phyloP scores from a whole-genome alignment of 1,284 basidiomycete species.

The Ceratobasidium sp. region DNA sequence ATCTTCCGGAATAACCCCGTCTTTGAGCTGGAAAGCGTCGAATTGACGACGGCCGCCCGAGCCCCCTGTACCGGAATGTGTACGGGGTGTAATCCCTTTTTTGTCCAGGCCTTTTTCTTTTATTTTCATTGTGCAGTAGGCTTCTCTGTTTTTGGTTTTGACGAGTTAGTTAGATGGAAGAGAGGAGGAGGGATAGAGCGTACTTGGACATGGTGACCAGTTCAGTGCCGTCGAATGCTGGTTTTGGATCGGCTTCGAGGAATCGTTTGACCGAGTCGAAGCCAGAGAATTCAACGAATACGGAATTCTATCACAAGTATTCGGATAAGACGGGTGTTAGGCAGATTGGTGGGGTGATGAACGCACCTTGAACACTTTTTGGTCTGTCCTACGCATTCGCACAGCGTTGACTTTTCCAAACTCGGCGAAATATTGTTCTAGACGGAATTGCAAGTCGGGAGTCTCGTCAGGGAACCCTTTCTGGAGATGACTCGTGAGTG shows the following conservation, averaged over 20 bases:
- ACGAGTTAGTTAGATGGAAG: conserved; percentile 1
- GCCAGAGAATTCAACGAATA: conserved; percentile 92
- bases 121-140: conserved; percentile 97
- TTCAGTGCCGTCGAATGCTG: conserved; percentile 80
- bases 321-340: neutral
- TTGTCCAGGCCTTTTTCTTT: conserved; percentile 88
- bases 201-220: conserved; percentile 91
- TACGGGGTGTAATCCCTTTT: conserved; percentile 67
- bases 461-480: conserved; percentile 92
- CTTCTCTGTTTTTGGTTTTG: conserved; percentile 68
- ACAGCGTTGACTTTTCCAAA: conserved; percentile 90
- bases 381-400: conserved; percentile 82
- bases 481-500: conserved; percentile 60
- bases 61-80: conserved; percentile 55
- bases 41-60: conserved; percentile 66
- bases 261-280: conserved; percentile 81
- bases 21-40: conserved; percentile 93
- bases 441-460: conserved; percentile 76
- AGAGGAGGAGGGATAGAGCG: conserved; percentile 52
- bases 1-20: conserved; percentile 47
- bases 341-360: neutral
- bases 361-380: conserved; percentile 86
- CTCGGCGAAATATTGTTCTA: conserved; percentile 87
- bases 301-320: conserved; percentile 75
- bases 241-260: conserved; percentile 84